Percentiles rank a stretch among this genome's conserved stretches.
Evolutionary conservation across 139 green algal genomes (phyloP).

Genomic region (Chlorella sp.): DNA sequence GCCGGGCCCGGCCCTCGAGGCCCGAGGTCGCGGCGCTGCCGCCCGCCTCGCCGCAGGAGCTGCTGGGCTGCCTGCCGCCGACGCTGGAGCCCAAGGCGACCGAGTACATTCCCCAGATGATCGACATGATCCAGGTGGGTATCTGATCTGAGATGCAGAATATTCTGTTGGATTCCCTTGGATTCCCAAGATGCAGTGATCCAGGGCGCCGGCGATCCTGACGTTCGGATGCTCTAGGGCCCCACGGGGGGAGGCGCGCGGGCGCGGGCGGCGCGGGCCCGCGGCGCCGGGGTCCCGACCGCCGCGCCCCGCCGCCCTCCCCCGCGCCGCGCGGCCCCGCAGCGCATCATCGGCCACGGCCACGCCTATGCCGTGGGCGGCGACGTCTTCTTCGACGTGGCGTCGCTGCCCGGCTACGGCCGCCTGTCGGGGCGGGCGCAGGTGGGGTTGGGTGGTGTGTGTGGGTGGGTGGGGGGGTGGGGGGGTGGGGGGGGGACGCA

Average conservation of each 20-base stretch:
- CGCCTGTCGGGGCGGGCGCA: slow-evolving; percentile 78
- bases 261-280: too few species aligned
- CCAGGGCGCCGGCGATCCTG: too few species aligned
- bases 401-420: slow-evolving; percentile 83
- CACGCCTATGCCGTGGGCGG: slow-evolving; percentile 85
- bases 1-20: too few species aligned
- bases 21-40: not conserved
- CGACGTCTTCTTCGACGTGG: slow-evolving; percentile 96
- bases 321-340: too few species aligned
- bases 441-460: too few species aligned
- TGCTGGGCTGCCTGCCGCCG: slow-evolving; percentile 84
- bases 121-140: slow-evolving; percentile 86
- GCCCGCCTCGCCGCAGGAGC: slow-evolving; percentile 16
- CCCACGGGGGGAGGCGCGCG: too few species aligned
- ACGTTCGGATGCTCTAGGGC: too few species aligned
- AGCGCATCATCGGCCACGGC: slow-evolving; percentile 57
- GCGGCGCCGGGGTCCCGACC: too few species aligned
- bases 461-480: too few species aligned
- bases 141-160: slow-evolving; percentile 59
- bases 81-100: slow-evolving; percentile 90
- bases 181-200: not conserved
- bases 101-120: slow-evolving; percentile 86
- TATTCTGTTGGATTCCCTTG: too few species aligned
- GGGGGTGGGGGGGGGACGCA: too few species aligned
- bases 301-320: too few species aligned